phyloP scores from a whole-genome alignment of 1,139 yeast genomes.

The Taphrina deformans region DNA sequence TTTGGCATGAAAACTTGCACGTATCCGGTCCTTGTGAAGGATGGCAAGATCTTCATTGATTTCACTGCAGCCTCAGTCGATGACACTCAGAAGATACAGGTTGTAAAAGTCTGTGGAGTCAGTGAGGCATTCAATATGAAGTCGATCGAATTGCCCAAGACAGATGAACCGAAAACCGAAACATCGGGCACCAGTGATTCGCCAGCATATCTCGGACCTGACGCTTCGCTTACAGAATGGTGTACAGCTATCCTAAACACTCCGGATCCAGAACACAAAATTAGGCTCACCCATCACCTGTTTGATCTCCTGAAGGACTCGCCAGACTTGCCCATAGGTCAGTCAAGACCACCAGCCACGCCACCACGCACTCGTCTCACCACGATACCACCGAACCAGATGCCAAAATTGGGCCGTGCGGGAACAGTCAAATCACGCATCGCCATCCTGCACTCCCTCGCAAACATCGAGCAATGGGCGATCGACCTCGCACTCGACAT shows the following conservation, averaged over 20 bases:
- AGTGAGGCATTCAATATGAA: slow-evolving; percentile 9
- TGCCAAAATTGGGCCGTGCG: slow-evolving; percentile 20
- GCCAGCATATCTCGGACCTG: background rate
- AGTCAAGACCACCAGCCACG: background rate
- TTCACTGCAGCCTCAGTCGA: background rate
- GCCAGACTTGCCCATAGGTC: background rate
- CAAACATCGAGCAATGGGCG: slow-evolving; percentile 32
- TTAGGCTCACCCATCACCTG: slow-evolving; percentile 16
- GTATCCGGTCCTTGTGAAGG: slow-evolving; percentile 4
- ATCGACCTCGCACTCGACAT: slow-evolving; percentile 29
- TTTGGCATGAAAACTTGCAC: slow-evolving; percentile 28
- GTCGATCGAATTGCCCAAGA: background rate
- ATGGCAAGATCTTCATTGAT: background rate
- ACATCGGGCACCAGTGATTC: background rate
- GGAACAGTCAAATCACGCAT: slow-evolving; percentile 24
- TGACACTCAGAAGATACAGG: background rate
- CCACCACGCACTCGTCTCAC: slow-evolving; percentile 16
- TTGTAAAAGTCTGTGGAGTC: background rate
- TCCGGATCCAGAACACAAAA: slow-evolving; percentile 21
- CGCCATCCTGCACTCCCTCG: slow-evolving; percentile 25
- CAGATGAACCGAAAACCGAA: background rate
- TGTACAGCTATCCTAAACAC: slow-evolving; percentile 13
- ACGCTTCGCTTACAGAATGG: slow-evolving; percentile 4
- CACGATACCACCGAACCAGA: slow-evolving; percentile 5
- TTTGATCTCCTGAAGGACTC: background rate